Evolutionary conservation across 2,329 filamentous ascomycete genomes (phyloP).

Genomic region (Penicillium hordei): DNA sequence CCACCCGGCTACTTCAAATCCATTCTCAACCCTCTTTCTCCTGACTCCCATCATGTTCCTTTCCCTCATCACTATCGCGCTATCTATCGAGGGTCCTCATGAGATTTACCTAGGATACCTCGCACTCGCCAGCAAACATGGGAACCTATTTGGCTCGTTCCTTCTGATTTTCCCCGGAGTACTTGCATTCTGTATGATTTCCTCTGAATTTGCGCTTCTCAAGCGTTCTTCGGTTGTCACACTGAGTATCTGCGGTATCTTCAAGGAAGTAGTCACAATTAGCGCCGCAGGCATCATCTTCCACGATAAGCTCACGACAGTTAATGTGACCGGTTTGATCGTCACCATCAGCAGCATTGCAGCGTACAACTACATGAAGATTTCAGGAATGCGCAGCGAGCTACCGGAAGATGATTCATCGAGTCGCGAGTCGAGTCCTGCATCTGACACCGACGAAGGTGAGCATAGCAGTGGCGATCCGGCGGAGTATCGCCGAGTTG

Average conservation of each 20-base stretch:
- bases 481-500: conserved; percentile 29
- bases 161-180: conserved; percentile 86
- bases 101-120: conserved; percentile 66
- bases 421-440: conserved; percentile 26
- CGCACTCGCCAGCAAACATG: conserved; percentile 66
- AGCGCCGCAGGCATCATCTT: conserved; percentile 83
- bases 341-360: conserved; percentile 84
- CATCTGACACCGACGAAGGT: conserved; percentile 31
- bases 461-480: conserved; percentile 24
- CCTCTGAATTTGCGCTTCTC: conserved; percentile 90
- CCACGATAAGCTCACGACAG: conserved; percentile 77
- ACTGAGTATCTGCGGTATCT: conserved; percentile 93
- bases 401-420: conserved; percentile 52
- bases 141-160: conserved; percentile 62
- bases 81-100: conserved; percentile 78
- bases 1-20: conserved; percentile 92
- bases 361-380: conserved; percentile 93
- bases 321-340: conserved; percentile 85
- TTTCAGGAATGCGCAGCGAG: conserved; percentile 80
- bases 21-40: conserved; percentile 95
- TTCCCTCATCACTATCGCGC: conserved; percentile 73
- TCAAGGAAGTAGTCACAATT: conserved; percentile 98
- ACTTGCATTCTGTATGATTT: conserved; percentile 95
- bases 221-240: conserved; percentile 96
- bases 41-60: conserved; percentile 97